phyloP scores from a whole-genome alignment of 2,329 filamentous ascomycete species.

The Neocucurbitaria cava region DNA sequence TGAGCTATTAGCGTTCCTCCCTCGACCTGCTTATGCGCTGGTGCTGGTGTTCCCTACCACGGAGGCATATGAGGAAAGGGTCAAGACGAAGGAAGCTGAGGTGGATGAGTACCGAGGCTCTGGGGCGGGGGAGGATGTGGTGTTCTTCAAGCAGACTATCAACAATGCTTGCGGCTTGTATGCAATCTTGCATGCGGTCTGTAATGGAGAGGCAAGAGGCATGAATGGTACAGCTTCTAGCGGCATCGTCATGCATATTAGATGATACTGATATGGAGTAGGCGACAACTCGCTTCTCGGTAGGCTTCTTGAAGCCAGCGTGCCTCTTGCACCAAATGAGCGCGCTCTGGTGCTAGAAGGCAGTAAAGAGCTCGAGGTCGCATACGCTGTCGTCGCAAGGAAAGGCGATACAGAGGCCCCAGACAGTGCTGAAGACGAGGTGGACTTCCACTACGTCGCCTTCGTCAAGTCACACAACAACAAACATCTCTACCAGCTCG shows the following conservation, averaged over 20 bases:
- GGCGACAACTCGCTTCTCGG: constrained; percentile 18
- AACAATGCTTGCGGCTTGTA: constrained; percentile 92
- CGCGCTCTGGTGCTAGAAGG: constrained; percentile 29
- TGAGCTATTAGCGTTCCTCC: constrained; percentile 80
- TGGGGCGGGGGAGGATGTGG: constrained; percentile 71
- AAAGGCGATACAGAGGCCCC: constrained; percentile 38
- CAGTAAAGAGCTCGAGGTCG: constrained; percentile 30
- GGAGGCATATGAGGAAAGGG: constrained; percentile 74
- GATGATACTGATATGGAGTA: constrained; percentile 7
- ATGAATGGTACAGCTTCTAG: constrained; percentile 61
- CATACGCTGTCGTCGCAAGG: constrained; percentile 32
- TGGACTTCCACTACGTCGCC: constrained; percentile 44
- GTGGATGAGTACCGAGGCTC: constrained; percentile 67
- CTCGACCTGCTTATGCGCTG: constrained; percentile 84
- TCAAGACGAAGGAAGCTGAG: constrained; percentile 73
- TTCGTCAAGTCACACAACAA: constrained; percentile 39
- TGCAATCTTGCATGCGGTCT: constrained; percentile 81
- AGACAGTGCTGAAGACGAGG: constrained; percentile 37
- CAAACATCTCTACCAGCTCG: constrained; percentile 36
- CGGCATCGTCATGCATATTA: no score
- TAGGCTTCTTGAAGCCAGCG: constrained; percentile 14
- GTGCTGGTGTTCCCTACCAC: constrained; percentile 89
- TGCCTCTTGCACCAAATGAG: constrained; percentile 16
- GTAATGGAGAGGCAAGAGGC: constrained; percentile 74
- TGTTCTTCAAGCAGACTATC: constrained; percentile 96